Conservation (phyloP, 2,329 filamentous ascomycete species). For the Neofusicoccum kwambonambiense region DNA sequence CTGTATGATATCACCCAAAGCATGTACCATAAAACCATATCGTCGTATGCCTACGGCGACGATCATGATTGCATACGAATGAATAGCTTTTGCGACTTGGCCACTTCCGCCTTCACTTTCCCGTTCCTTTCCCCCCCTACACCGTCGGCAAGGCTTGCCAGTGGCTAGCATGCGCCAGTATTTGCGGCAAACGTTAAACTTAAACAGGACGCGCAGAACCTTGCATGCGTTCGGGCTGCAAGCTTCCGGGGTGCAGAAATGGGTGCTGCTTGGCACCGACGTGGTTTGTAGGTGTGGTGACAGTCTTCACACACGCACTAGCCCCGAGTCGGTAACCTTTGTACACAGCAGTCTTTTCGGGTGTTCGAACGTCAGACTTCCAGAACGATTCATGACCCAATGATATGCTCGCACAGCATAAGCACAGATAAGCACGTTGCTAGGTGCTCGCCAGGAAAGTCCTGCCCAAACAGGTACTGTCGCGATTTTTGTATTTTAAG, state of each 20-base stretch:
- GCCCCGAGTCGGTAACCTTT: not conserved
- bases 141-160: not conserved
- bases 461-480: not conserved
- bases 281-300: not conserved
- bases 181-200: not conserved
- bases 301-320: not conserved
- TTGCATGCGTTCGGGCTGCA: not conserved
- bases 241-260: not conserved
- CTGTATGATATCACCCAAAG: not conserved
- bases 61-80: constrained; percentile 5
- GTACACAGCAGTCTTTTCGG: not conserved
- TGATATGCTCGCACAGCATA: not conserved
- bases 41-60: not conserved
- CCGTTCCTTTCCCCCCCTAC: not conserved
- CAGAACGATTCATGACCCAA: not conserved
- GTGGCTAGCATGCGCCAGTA: not conserved
- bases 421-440: no score
- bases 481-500: not conserved
- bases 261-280: not conserved
- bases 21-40: not conserved
- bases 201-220: not conserved
- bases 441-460: not conserved
- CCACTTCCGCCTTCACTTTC: not conserved
- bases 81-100: no score
- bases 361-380: not conserved